Percentiles rank a stretch among this genome's conserved stretches.
These are phyloP conservation scores for Zea luxurians DNA, from an alignment of 176 grass and related monocot genomes.

Conservation along the genomic window DNA sequence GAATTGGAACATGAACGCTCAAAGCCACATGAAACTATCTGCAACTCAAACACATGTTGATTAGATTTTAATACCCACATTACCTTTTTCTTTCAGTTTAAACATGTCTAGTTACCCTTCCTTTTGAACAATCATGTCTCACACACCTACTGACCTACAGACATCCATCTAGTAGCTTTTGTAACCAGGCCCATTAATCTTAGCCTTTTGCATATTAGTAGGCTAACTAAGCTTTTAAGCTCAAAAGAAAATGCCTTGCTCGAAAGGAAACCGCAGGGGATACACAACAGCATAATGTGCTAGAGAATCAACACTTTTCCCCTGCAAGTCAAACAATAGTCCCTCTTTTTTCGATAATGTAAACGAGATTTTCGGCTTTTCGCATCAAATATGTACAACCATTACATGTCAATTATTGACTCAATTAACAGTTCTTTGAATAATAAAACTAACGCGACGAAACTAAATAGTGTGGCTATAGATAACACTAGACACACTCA, in stretches of 20 bases:
- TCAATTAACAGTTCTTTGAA: too few relatives aligned
- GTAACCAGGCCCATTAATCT: too few relatives aligned
- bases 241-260: constrained; percentile 74
- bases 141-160: background rate
- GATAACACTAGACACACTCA: too few relatives aligned
- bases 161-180: constrained; percentile 23
- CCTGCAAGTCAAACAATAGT: constrained; percentile 47
- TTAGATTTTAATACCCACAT: constrained; percentile 19
- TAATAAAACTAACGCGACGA: too few relatives aligned
- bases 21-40: constrained; percentile 5
- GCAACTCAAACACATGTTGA: background rate
- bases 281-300: constrained; percentile 93
- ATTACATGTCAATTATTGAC: too few relatives aligned
- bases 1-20: constrained; percentile 6
- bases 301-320: constrained; percentile 80
- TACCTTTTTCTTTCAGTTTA: background rate
- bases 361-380: too few relatives aligned
- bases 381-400: too few relatives aligned
- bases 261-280: constrained; percentile 77
- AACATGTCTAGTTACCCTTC: background rate
- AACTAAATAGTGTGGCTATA: too few relatives aligned
- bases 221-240: constrained; percentile 15
- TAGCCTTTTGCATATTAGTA: background rate
- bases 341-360: too few relatives aligned
- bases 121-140: constrained; percentile 9